Percentiles rank a stretch among this genome's conserved stretches.
These are phyloP conservation scores for Pleurotus ostreatus DNA, from an alignment of 768 basidiomycete genomes.

Conservation along the genomic window DNA sequence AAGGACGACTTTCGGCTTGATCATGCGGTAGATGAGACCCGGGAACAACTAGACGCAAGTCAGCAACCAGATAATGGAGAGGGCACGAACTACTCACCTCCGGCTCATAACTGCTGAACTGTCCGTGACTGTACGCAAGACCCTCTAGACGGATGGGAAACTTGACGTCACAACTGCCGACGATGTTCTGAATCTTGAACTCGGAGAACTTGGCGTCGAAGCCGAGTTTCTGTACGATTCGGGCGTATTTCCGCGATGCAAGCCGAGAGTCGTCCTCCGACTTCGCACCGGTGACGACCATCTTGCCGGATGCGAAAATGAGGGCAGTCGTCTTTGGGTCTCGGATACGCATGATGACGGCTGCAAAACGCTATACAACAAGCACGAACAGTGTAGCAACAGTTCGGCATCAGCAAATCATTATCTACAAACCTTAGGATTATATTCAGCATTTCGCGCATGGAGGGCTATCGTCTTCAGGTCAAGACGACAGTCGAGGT, in stretches of 20 bases:
- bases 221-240: constrained; percentile 98
- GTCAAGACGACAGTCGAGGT: constrained; percentile 93
- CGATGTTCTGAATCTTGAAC: constrained; percentile 99
- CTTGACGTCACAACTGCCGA: constrained; percentile 96
- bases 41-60: constrained; percentile 79
- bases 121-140: constrained; percentile 94
- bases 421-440: constrained; percentile 91
- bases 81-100: constrained; percentile 57
- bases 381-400: constrained; percentile 37
- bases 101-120: constrained; percentile 96
- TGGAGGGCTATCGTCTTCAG: constrained; percentile 98
- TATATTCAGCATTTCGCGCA: constrained; percentile 98
- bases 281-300: constrained; percentile 99
- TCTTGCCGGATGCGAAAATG: constrained; percentile 99
- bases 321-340: constrained; percentile 99
- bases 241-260: constrained; percentile 97
- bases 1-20: constrained; percentile 98
- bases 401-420: constrained; percentile 54
- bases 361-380: constrained; percentile 91
- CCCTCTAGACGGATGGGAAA: constrained; percentile 98
- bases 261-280: constrained; percentile 96
- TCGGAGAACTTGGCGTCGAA: constrained; percentile 99
- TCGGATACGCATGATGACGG: constrained; percentile 99
- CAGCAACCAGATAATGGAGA: background rate
- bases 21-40: constrained; percentile 98